Evolutionary conservation across 352 stramenopile species (phyloP).

Genomic region (Stramenopiles sp.): DNA sequence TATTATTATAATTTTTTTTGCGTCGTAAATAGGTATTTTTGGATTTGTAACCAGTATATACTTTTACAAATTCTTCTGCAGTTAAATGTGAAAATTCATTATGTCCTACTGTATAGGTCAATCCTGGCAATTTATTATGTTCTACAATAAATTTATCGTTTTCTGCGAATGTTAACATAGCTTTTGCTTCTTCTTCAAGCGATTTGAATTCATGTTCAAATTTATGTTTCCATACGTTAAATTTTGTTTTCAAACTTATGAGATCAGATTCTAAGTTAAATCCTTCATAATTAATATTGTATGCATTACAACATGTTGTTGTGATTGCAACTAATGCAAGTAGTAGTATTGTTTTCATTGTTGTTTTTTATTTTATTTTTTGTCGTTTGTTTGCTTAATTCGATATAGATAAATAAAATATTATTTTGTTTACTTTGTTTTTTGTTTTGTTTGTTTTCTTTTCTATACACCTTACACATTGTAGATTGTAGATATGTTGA

Average conservation of each 20-base stretch:
- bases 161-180: not conserved
- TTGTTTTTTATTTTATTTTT: not conserved
- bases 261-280: not conserved
- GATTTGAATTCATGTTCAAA: not conserved
- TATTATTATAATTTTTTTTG: slow-evolving; percentile 5
- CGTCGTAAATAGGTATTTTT: not conserved
- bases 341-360: not conserved
- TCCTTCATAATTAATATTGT: not conserved
- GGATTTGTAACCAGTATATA: slow-evolving; percentile 13
- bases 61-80: slow-evolving; percentile 70
- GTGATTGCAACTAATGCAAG: not conserved
- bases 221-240: slow-evolving; percentile 1
- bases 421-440: no score
- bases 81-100: slow-evolving; percentile 85
- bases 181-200: slow-evolving; percentile 6
- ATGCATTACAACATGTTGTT: not conserved
- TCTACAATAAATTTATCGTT: slow-evolving; percentile 54
- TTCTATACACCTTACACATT: no score
- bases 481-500: no score
- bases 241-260: not conserved
- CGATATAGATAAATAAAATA: no score
- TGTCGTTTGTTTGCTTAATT: not conserved
- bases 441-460: no score
- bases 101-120: slow-evolving; percentile 60
- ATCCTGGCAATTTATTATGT: slow-evolving; percentile 52